A percentile compares a stretch with the other conserved stretches of the same genome.
Evolutionary conservation across 2,329 filamentous ascomycete species (phyloP).

Genomic region (Fusarium citri): DNA sequence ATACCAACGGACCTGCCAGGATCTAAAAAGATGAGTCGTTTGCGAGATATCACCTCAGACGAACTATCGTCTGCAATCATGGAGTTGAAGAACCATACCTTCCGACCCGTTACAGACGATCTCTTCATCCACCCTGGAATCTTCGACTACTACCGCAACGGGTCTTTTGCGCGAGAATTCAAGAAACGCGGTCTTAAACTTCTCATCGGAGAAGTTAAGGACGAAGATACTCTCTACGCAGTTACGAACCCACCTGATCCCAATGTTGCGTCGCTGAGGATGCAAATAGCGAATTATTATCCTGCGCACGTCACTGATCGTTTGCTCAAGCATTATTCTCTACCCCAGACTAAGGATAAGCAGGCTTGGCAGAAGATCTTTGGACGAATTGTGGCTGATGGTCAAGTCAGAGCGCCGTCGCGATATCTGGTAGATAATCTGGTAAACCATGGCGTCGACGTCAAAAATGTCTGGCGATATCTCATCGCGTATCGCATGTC

Average conservation of each 20-base stretch:
- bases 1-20: background rate
- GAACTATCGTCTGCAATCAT: slow-evolving; percentile 1
- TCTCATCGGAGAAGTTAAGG: slow-evolving; percentile 1
- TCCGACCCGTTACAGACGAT: background rate
- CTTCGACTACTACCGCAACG: slow-evolving; percentile 13
- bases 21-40: rapidly evolving
- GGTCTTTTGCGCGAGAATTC: slow-evolving; percentile 1
- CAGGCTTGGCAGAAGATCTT: slow-evolving; percentile 12
- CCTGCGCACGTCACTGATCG: slow-evolving; percentile 3
- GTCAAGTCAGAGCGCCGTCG: slow-evolving; percentile 15
- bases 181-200: slow-evolving; percentile 1
- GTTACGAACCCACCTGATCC: slow-evolving; percentile 14
- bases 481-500: slow-evolving; percentile 10
- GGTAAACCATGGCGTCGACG: slow-evolving; percentile 2
- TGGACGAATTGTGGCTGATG: slow-evolving; percentile 5
- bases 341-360: background rate
- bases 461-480: slow-evolving; percentile 13
- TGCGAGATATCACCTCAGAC: background rate
- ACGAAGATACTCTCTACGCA: slow-evolving; percentile 17
- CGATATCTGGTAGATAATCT: slow-evolving; percentile 14
- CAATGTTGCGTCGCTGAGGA: background rate
- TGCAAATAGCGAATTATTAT: slow-evolving; percentile 14
- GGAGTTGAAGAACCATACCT: slow-evolving; percentile 4
- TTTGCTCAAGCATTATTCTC: slow-evolving; percentile 1
- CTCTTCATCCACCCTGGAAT: slow-evolving; percentile 12